A percentile compares a stretch with the other conserved stretches of the same genome.
These are phyloP conservation scores for Astragalus membranaceus DNA, from an alignment of 306 rosid species.

Conservation along the genomic window DNA sequence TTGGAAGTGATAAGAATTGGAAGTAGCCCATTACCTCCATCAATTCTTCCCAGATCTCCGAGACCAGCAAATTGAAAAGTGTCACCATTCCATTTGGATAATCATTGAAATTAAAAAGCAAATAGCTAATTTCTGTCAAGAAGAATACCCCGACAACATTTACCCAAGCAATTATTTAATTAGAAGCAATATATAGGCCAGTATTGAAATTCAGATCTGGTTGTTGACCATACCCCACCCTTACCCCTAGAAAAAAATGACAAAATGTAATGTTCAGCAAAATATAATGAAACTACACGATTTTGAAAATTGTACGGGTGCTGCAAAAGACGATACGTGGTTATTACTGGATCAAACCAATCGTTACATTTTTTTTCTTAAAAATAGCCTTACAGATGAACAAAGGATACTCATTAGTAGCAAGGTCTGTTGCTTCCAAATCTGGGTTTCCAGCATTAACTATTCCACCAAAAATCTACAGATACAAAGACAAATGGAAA, in stretches of 20 bases:
- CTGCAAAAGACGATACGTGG: background rate
- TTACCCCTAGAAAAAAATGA: background rate
- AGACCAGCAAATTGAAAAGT: constrained; percentile 88
- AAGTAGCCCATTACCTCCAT: constrained; percentile 57
- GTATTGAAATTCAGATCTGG: background rate
- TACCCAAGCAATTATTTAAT: constrained; percentile 1
- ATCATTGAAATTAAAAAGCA: constrained; percentile 89
- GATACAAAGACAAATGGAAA: background rate
- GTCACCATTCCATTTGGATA: constrained; percentile 99
- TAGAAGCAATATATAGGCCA: background rate
- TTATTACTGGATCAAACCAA: constrained; percentile 15
- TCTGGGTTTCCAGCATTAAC: constrained; percentile 76
- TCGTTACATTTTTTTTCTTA: background rate
- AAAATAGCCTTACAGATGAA: constrained; percentile 3
- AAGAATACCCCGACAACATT: constrained; percentile 23
- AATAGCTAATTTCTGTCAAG: constrained; percentile 80
- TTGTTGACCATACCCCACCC: constrained; percentile 10
- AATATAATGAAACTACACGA: background rate
- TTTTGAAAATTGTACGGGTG: background rate
- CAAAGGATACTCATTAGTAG: constrained; percentile 86
- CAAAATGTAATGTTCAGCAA: background rate
- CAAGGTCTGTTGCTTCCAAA: constrained; percentile 63
- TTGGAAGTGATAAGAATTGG: background rate
- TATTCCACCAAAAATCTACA: constrained; percentile 82
- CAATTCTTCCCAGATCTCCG: constrained; percentile 74